phyloP scores from a whole-genome alignment of 2,329 filamentous ascomycete species.

The Aspergillus phoenicis region DNA sequence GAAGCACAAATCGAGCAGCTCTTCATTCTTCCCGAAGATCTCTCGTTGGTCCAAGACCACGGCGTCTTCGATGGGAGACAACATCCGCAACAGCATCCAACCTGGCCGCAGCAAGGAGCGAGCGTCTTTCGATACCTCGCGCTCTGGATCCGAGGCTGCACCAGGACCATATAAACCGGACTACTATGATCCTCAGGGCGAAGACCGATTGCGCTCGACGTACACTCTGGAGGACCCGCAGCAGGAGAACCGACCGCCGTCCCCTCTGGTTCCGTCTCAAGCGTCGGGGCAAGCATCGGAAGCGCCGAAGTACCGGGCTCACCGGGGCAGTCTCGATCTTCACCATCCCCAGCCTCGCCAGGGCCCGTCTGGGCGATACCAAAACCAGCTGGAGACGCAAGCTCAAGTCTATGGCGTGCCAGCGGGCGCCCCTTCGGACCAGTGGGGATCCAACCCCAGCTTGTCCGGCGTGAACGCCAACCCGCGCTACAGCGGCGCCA shows the following conservation, averaged over 20 bases:
- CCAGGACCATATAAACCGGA: slow-evolving; percentile 60
- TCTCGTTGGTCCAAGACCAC: slow-evolving; percentile 98
- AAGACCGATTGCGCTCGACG: slow-evolving; percentile 49
- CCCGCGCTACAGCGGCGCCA: slow-evolving; percentile 40
- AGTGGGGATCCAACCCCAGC: slow-evolving; percentile 50
- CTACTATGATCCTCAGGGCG: slow-evolving; percentile 49
- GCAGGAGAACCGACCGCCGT: slow-evolving; percentile 56
- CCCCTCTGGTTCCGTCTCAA: slow-evolving; percentile 64
- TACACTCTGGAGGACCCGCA: slow-evolving; percentile 44
- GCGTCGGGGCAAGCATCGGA: slow-evolving; percentile 55
- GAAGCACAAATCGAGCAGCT: slow-evolving; percentile 86
- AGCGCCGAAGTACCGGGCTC: slow-evolving; percentile 66
- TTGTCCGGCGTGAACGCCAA: slow-evolving; percentile 38
- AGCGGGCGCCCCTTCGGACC: slow-evolving; percentile 39
- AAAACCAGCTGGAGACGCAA: slow-evolving; percentile 63
- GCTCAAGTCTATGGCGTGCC: slow-evolving; percentile 54
- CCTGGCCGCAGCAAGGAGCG: slow-evolving; percentile 60
- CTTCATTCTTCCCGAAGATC: slow-evolving; percentile 85
- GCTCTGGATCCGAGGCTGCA: slow-evolving; percentile 74
- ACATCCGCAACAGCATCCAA: slow-evolving; percentile 67
- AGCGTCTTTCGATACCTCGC: slow-evolving; percentile 66
- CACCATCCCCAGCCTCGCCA: slow-evolving; percentile 67
- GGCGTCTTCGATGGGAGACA: slow-evolving; percentile 79
- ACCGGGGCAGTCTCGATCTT: slow-evolving; percentile 65
- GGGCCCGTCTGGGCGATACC: slow-evolving; percentile 63